Conservation (phyloP, 1,284 basidiomycete species). For the Cryptococcus deneoformans region DNA sequence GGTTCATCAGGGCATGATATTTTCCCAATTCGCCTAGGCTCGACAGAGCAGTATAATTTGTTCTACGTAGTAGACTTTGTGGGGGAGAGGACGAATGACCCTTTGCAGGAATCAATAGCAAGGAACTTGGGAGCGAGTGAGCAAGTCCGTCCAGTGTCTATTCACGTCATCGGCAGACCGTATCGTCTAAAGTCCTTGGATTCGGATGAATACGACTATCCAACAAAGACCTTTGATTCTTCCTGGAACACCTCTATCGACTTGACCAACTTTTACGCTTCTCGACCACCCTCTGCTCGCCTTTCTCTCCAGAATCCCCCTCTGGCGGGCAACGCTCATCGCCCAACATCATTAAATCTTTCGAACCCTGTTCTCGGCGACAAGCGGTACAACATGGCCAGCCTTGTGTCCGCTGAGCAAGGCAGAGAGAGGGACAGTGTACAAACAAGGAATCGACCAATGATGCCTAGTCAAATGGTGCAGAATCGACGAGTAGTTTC, state of each 20-base stretch:
- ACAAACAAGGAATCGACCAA: slow-evolving; percentile 6
- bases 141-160: slow-evolving; percentile 69
- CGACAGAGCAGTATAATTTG: slow-evolving; percentile 77
- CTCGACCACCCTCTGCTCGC: slow-evolving; percentile 3
- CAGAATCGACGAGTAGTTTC: slow-evolving; percentile 5
- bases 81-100: slow-evolving; percentile 7
- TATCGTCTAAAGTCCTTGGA: slow-evolving; percentile 32
- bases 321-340: not conserved
- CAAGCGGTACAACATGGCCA: slow-evolving; percentile 46
- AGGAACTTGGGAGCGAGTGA: slow-evolving; percentile 48
- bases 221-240: slow-evolving; percentile 70
- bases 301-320: slow-evolving; percentile 1
- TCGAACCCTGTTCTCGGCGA: slow-evolving; percentile 46
- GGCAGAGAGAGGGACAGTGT: not conserved
- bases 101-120: slow-evolving; percentile 16
- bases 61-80: slow-evolving; percentile 69
- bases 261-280: slow-evolving; percentile 54
- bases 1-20: slow-evolving; percentile 49
- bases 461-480: slow-evolving; percentile 21
- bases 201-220: slow-evolving; percentile 50
- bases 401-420: slow-evolving; percentile 24
- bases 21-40: slow-evolving; percentile 68
- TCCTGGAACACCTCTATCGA: slow-evolving; percentile 86
- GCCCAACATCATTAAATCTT: not conserved
- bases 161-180: slow-evolving; percentile 71